Percentiles rank a stretch among this genome's conserved stretches.
These are phyloP conservation scores for Metschnikowia gruessii DNA, from an alignment of 805 yeast species.

Conservation along the genomic window DNA sequence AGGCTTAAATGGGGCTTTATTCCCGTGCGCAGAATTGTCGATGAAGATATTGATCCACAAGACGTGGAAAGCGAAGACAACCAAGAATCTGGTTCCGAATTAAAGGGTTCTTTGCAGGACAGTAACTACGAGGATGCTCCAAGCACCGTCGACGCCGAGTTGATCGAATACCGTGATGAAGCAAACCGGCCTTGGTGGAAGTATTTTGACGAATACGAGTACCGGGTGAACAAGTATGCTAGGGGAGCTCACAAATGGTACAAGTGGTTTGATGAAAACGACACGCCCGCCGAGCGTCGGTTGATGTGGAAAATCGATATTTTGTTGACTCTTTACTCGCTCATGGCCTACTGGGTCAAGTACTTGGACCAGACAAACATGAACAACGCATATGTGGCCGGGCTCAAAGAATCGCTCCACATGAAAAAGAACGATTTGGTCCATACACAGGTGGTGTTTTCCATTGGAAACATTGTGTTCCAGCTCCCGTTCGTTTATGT, in stretches of 20 bases:
- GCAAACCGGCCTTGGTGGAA: slow-evolving; percentile 51
- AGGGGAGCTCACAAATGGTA: slow-evolving; percentile 24
- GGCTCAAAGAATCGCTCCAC: slow-evolving; percentile 23
- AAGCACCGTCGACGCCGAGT: neutral
- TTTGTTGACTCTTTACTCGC: slow-evolving; percentile 25
- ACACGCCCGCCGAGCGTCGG: slow-evolving; percentile 28
- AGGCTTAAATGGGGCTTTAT: slow-evolving; percentile 34
- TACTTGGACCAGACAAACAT: slow-evolving; percentile 25
- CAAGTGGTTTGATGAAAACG: slow-evolving; percentile 29
- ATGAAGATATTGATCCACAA: slow-evolving; percentile 22
- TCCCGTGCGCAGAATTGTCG: slow-evolving; percentile 34
- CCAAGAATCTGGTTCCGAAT: too few relatives aligned
- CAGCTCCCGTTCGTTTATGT: slow-evolving; percentile 25
- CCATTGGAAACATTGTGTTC: slow-evolving; percentile 26
- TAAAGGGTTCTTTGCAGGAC: slow-evolving; percentile 12
- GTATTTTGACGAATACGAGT: slow-evolving; percentile 39
- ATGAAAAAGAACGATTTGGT: slow-evolving; percentile 31
- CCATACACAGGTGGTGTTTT: slow-evolving; percentile 25
- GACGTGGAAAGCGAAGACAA: neutral
- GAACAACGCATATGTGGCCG: slow-evolving; percentile 29
- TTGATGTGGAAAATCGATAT: slow-evolving; percentile 31
- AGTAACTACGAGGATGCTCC: slow-evolving; percentile 11
- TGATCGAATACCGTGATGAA: slow-evolving; percentile 49
- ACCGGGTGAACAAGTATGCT: slow-evolving; percentile 22
- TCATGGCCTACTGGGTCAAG: slow-evolving; percentile 34